These are phyloP conservation scores for Aspergillus sp. DNA, from an alignment of 2,329 filamentous ascomycete species.

Conservation along the genomic window DNA sequence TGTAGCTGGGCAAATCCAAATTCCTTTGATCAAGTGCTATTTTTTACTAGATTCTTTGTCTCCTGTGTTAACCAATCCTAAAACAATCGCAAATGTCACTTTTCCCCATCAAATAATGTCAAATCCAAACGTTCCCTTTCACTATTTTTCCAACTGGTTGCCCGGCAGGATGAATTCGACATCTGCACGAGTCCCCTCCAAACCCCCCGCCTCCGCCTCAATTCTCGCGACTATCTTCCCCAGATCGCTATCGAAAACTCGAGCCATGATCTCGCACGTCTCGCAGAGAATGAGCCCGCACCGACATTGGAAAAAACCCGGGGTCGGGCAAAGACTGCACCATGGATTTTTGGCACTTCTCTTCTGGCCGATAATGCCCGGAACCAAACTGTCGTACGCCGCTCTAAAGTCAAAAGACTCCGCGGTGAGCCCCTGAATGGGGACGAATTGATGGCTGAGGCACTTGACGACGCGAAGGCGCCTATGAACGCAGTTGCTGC, in stretches of 20 bases:
- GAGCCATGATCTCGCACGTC: slow-evolving; percentile 27
- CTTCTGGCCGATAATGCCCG: slow-evolving; percentile 21
- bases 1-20: too few species aligned
- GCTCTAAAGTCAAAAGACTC: slow-evolving; percentile 27
- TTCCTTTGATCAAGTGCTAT: neutral
- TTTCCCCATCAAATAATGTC: neutral
- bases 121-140: neutral
- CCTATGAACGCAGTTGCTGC: slow-evolving; percentile 40
- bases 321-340: slow-evolving; percentile 48
- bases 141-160: slow-evolving; percentile 23
- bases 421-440: slow-evolving; percentile 26
- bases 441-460: slow-evolving; percentile 34
- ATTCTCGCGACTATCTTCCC: slow-evolving; percentile 23
- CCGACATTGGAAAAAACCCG: slow-evolving; percentile 44
- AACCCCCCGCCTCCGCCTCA: slow-evolving; percentile 16
- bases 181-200: slow-evolving; percentile 30
- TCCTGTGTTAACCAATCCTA: neutral
- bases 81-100: neutral
- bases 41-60: neutral
- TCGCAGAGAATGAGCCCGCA: slow-evolving; percentile 39
- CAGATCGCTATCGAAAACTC: slow-evolving; percentile 26
- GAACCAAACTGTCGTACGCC: slow-evolving; percentile 32
- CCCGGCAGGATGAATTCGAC: slow-evolving; percentile 30
- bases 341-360: slow-evolving; percentile 30
- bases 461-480: slow-evolving; percentile 44